Evolutionary conservation across 805 yeast genomes (phyloP), one percentile per base, ranked within the genome.

Genomic region (Torulaspora gathmanii): DNA sequence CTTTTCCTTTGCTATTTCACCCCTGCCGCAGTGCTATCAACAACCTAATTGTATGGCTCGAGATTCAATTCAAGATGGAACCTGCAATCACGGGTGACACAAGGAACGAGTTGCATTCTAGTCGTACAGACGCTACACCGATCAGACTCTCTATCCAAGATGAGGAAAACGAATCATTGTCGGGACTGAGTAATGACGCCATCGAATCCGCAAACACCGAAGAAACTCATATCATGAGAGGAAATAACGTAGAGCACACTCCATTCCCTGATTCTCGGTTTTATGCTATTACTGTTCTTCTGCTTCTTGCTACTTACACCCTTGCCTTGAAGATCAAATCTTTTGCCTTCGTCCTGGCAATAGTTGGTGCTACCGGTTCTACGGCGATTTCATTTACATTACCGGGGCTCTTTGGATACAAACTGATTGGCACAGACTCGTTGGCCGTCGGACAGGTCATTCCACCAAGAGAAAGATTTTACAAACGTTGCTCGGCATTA

Each of bases 321-420:
- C 69, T 83, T 8, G 93, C 96, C 0, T 66, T 82, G 28, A 63
- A 78, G 3, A 82, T 89, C 25, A 70, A 70, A 11, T 86, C 95
- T 0, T 77, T 89, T 54, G 95, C 91, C 22, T 76, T 82, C 37
- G 90, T 90, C 11, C 69, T 89, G 53, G 89, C 95, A 1, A 71
- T 89, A 52, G 95, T 89, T 3, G 97, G 97, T 2, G 86, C 96
- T 1, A 88, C 96, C 0, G 96, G 96, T 0, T 86, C 95, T 1
- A 89, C 96, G 0, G 79, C 95, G 4, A 88, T 90, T 41, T 88
- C 96, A 10, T 89, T 89, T 60, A 88, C 87, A 23, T 71, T 89
- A 37, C 97, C 97, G 0, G 96, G 96, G 0, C 68, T 87, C 17
- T 87, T 89, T 60, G 95, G 91, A 3, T 87, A 77, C 66, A 80